Evolutionary conservation across 2,329 filamentous ascomycete species (phyloP), one percentile per base, ranked within the genome.

Genomic region (Diaporthe sp.): DNA sequence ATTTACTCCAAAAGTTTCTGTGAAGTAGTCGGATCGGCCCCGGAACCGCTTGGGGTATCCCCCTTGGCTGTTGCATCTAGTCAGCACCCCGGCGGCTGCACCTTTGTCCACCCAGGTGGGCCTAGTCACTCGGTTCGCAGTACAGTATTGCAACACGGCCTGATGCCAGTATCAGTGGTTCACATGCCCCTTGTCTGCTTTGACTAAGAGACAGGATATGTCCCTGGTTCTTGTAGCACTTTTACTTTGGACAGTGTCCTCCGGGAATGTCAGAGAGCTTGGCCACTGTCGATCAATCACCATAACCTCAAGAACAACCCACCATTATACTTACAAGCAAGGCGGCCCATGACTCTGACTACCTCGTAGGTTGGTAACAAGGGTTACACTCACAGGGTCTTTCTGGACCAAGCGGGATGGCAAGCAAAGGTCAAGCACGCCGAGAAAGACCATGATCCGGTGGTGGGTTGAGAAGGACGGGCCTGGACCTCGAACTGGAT

Each of bases 21-120:
- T 52, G 45, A 50, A 50, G 61, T 25, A 50, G 61, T 67, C 61
- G 61, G 61, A 67, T 67, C 61, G 61, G 45, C 42, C 42, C 30
- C 47, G 45, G 33, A 38, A 38, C 22, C 30, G 6, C 33, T 50
- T 5, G 45, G 45, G 64, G 33, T 12, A 25, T 12, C 22, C 42
- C 42, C n/a, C 45, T 52, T 52, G 45, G 19, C 10, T 25, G 45
- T 38, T 40, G 33, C 15, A 64, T 45, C 38, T 52, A 67, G 64
- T 52, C 64, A 38, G 30, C 30, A 45, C 40, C 17, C 15, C n/a
- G 40, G 60, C 60, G 42, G 60, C 60, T 47, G 64, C 33, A 40
- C 47, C 22, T 28, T 17, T 52, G 45, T 28, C 42, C 28, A 35
- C 28, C 42, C 19, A 35, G n/a, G 19, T 66, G 28, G 30, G 19